phyloP scores from a whole-genome alignment of 2,329 filamentous ascomycete genomes.

The Myotisia sp. region DNA sequence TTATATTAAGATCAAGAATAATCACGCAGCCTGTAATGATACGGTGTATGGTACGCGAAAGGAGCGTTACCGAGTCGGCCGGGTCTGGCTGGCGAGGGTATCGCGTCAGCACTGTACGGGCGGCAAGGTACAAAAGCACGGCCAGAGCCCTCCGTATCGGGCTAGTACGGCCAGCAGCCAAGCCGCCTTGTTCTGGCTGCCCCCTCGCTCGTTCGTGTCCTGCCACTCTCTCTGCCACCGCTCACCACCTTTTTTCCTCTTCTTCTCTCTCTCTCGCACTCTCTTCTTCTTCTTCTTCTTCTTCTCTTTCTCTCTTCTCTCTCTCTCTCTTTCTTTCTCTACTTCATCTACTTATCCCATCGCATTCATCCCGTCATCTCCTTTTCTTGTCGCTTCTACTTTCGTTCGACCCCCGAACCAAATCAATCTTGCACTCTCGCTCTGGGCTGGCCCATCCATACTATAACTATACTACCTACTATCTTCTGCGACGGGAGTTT shows the following conservation, averaged over 20 bases:
- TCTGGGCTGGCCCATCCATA: slow-evolving; percentile 13
- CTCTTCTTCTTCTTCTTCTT: slow-evolving; percentile 1
- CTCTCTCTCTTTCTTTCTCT: slow-evolving; percentile 6
- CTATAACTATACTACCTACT: slow-evolving; percentile 7
- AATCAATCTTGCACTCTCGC: no score
- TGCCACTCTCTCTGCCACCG: background rate
- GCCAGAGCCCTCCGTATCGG: no score
- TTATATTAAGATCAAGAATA: no score
- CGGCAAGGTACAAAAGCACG: no score
- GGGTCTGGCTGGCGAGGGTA: no score
- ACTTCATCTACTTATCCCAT: background rate
- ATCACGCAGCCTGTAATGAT: no score
- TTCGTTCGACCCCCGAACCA: slow-evolving; percentile 8
- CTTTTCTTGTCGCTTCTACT: slow-evolving; percentile 4
- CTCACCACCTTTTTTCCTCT: background rate
- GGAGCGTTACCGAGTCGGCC: no score
- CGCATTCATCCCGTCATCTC: slow-evolving; percentile 5
- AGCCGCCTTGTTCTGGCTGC: slow-evolving; percentile 2
- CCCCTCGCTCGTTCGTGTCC: slow-evolving; percentile 5
- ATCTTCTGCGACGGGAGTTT: no score
- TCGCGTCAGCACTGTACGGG: no score
- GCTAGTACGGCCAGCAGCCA: no score
- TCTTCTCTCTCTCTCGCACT: slow-evolving; percentile 5
- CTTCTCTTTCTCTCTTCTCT: slow-evolving; percentile 3
- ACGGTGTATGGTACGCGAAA: no score